phyloP scores from a whole-genome alignment of 2,329 filamentous ascomycete species.

The Fulvia fulva region DNA sequence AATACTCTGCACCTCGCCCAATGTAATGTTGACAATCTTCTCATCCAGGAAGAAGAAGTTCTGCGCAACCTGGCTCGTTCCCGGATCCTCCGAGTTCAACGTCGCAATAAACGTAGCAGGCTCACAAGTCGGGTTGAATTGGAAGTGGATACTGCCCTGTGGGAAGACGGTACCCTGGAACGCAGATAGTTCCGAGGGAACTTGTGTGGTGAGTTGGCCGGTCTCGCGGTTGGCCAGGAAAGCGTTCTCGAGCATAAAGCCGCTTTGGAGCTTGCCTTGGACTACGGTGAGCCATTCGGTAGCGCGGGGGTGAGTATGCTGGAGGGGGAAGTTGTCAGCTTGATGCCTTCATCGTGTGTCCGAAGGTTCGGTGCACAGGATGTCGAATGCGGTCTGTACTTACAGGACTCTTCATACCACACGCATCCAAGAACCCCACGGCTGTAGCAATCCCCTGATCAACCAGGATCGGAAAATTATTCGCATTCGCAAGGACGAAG shows the following conservation, averaged over 20 bases:
- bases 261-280: slow-evolving; percentile 40
- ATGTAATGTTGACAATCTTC: slow-evolving; percentile 12
- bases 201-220: slow-evolving; percentile 31
- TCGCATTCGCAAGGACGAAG: slow-evolving; percentile 16
- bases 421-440: slow-evolving; percentile 33
- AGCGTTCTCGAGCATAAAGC: slow-evolving; percentile 47
- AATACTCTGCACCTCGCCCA: slow-evolving; percentile 12
- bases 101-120: slow-evolving; percentile 42
- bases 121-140: slow-evolving; percentile 47
- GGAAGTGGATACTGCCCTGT: slow-evolving; percentile 42
- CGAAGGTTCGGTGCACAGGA: not conserved
- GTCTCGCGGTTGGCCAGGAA: slow-evolving; percentile 24
- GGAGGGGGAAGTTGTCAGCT: too few relatives aligned
- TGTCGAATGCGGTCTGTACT: too few relatives aligned
- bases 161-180: slow-evolving; percentile 48
- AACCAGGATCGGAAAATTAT: slow-evolving; percentile 17
- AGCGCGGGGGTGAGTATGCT: slow-evolving; percentile 48
- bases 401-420: slow-evolving; percentile 44
- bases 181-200: slow-evolving; percentile 38
- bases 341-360: too few relatives aligned
- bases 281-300: slow-evolving; percentile 48
- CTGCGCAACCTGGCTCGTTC: slow-evolving; percentile 41
- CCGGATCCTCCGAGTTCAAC: slow-evolving; percentile 44
- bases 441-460: slow-evolving; percentile 17
- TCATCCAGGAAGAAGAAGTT: slow-evolving; percentile 36